Base-by-base conservation (phyloP, 139 green algal genomes). In the Chlorella sp. region DNA sequence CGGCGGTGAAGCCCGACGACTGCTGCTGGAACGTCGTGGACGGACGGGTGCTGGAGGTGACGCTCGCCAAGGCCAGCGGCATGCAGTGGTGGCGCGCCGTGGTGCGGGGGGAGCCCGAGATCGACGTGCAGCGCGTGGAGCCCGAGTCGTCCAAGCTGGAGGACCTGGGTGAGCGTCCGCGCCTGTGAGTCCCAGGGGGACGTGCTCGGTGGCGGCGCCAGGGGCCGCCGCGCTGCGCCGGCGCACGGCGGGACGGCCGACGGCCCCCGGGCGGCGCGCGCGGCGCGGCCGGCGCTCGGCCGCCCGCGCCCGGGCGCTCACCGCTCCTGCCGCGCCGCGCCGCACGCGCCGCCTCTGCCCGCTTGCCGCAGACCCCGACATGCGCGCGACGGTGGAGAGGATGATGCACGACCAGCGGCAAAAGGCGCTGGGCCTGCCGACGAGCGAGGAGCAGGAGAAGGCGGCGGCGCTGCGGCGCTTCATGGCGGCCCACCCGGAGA, bases 391-490 rank as follows among this genome's bases (percentile, higher is more conserved):
- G 0, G 94, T 98, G 62, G 94, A 98, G 82, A 98, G 97, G 81
- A 86, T 89, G 84, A 91, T 97, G 94, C 98, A 94, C 84, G 96
- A 99, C 81, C 95, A 99, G 81, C 87, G 92, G 29, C 96, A 99
- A 86, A 98, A 98, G 84, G 83, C 88, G 9, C 83, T 98, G 88
- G 96, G 96, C 12, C 86, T 95, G 73, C 96, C 96, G 33, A 97
- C 94, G 23, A 94, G 84, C 45, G 96, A 99, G 31, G 96, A 99
- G 83, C 74, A 93, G 76, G 77, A 92, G 50, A 97, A 97, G 84
- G 79, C 97, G 71, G 90, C 98, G 3, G 95, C 97, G 84, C 75
- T 98, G 6, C 93, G 98, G 79, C 94, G 95, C 75, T 99, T 99
- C 86, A 99, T 98, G 94, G 85, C 80, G 42, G 77, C 84, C 29